phyloP scores from a whole-genome alignment of 1,139 yeast genomes.

The Diutina neorugosa region DNA sequence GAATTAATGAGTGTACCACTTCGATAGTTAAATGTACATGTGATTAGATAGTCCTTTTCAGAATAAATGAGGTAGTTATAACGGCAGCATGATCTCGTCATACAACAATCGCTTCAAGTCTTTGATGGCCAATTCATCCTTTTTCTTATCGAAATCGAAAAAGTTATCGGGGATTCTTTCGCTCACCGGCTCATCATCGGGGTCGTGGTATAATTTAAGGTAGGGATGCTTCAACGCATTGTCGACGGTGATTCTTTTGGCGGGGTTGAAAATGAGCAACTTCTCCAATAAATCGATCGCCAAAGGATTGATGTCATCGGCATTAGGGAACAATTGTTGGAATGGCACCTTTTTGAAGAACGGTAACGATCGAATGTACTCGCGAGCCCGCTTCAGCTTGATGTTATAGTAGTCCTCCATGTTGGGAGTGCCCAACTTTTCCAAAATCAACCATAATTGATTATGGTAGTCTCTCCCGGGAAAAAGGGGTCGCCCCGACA shows the following conservation, averaged over 20 bases:
- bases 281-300: slow-evolving; percentile 71
- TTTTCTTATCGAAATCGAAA: slow-evolving; percentile 70
- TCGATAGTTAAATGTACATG: background rate
- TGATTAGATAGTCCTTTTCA: background rate
- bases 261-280: slow-evolving; percentile 72
- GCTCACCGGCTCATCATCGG: slow-evolving; percentile 73
- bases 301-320: slow-evolving; percentile 34
- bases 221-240: slow-evolving; percentile 81
- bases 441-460: slow-evolving; percentile 78
- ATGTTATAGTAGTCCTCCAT: slow-evolving; percentile 73
- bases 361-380: slow-evolving; percentile 70
- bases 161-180: slow-evolving; percentile 63
- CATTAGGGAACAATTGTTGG: slow-evolving; percentile 27
- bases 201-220: slow-evolving; percentile 66
- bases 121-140: slow-evolving; percentile 55
- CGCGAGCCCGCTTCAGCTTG: slow-evolving; percentile 75
- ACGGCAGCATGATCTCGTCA: slow-evolving; percentile 39
- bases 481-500: slow-evolving; percentile 74
- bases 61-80: slow-evolving; percentile 7
- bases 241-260: slow-evolving; percentile 62
- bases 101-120: slow-evolving; percentile 64
- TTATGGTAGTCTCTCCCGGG: slow-evolving; percentile 94
- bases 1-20: slow-evolving; percentile 4
- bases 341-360: slow-evolving; percentile 47
- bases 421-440: slow-evolving; percentile 81